These are phyloP conservation scores for Rhodotorula sp. DNA, from an alignment of 1,284 basidiomycete genomes.

Conservation along the genomic window DNA sequence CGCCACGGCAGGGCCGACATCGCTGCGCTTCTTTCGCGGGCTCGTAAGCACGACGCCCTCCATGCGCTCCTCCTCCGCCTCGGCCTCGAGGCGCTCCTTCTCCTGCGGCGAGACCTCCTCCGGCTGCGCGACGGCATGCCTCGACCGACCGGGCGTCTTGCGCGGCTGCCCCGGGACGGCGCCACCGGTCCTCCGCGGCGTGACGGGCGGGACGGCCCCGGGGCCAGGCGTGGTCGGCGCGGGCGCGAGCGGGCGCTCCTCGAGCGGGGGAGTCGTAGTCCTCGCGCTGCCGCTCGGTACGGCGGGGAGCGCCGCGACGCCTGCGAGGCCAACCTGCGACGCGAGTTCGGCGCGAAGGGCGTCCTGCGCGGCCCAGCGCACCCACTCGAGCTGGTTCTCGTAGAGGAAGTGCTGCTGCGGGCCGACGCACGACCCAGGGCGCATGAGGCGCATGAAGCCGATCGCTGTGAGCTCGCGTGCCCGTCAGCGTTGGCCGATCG, in stretches of 20 bases:
- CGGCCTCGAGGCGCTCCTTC: conserved; percentile 8
- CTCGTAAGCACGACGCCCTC: conserved; percentile 23
- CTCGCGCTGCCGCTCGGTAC: background rate
- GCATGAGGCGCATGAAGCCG: conserved; percentile 95
- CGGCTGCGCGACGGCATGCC: conserved; percentile 35
- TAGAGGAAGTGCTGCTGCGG: conserved; percentile 86
- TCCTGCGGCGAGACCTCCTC: conserved; percentile 20
- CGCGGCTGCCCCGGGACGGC: conserved; percentile 39
- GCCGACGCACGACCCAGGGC: conserved; percentile 64
- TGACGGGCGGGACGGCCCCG: conserved; percentile 2
- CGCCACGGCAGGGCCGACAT: background rate
- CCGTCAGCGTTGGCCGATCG: background rate
- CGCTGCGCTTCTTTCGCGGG: conserved; percentile 12
- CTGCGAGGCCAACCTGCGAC: background rate
- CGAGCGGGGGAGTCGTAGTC: conserved; percentile 35
- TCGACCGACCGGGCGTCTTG: conserved; percentile 38
- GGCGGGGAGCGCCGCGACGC: background rate
- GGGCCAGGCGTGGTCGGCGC: background rate
- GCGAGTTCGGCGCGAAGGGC: conserved; percentile 45
- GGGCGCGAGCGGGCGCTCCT: conserved; percentile 9
- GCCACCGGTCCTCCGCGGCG: conserved; percentile 7
- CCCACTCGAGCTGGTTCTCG: conserved; percentile 90
- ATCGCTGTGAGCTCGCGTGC: conserved; percentile 60
- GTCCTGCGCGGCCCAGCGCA: conserved; percentile 85
- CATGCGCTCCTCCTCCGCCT: conserved; percentile 25